phyloP scores from a whole-genome alignment of 1,284 basidiomycete genomes.

The Sutorius eximius region DNA sequence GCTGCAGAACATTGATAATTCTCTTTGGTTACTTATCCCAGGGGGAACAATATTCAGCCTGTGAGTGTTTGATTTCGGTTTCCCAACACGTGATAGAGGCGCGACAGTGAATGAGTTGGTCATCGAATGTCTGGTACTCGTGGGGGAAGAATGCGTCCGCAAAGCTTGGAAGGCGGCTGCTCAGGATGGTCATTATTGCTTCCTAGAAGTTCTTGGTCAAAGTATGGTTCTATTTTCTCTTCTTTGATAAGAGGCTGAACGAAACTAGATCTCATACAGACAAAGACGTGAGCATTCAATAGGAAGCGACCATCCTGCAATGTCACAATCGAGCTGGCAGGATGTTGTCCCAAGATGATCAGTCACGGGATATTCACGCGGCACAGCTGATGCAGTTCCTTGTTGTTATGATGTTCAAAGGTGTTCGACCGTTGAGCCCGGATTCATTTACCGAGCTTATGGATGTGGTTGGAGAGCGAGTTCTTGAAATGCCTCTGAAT shows the following conservation, averaged over 20 bases:
- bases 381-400: constrained; percentile 32
- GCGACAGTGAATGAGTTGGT: constrained; percentile 42
- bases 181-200: constrained; percentile 9
- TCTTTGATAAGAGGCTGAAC: constrained; percentile 6
- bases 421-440: constrained; percentile 9
- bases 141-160: constrained; percentile 12
- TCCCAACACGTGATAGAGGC: neutral
- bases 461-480: constrained; percentile 18
- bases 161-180: constrained; percentile 26
- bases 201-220: constrained; percentile 21
- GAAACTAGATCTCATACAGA: constrained; percentile 16
- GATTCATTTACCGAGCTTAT: constrained; percentile 13
- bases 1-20: constrained; percentile 35
- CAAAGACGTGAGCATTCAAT: constrained; percentile 18
- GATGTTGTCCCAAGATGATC: constrained; percentile 9
- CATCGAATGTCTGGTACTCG: constrained; percentile 38
- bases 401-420: constrained; percentile 21
- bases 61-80: constrained; percentile 25
- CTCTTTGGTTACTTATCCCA: constrained; percentile 37
- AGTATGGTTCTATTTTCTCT: constrained; percentile 15
- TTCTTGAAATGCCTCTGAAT: constrained; percentile 12
- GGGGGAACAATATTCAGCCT: constrained; percentile 20
- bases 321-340: constrained; percentile 7
- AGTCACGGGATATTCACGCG: constrained; percentile 6
- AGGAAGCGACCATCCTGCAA: neutral